Evolutionary conservation across 2,329 filamentous ascomycete species (phyloP), one percentile per base, ranked within the genome.

Genomic region (Leptographium radiaticola): DNA sequence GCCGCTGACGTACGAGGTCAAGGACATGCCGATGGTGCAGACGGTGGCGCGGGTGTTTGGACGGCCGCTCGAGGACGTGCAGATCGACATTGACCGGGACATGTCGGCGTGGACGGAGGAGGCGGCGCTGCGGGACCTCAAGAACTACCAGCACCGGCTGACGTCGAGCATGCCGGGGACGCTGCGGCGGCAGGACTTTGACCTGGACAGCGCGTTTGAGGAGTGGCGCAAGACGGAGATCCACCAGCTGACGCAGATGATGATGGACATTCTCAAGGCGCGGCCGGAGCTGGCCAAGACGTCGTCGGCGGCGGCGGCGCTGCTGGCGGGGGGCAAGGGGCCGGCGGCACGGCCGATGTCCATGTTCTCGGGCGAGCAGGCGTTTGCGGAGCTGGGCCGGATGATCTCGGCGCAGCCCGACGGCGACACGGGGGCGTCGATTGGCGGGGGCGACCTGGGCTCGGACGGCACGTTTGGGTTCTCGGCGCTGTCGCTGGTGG

Each of bases 21-120:
- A 93, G 69, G 93, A 98, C 65, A 98, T 98, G 93, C 84, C 84
- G 40, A 79, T 96, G 70, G 93, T 95, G 33, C 85, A 93, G 66
- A 80, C 85, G 39, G 90, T 98, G 31, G 87, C 86, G 51, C 84
- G 79, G 62, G 87, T 96, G 58, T 98, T 97, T 68, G 86, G 86
- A 46, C 76, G 91, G 56, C 82, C 83, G 45, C 81, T 86, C 59
- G 81, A 83, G 1, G 83, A 93, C 60, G 84, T 90, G 7, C 93
- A 98, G 70, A 79, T 80, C 45, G 90, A 96, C 62, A 87, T 98
- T 64, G 86, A 95, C 67, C 79, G 82, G 49, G 81, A 95, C 67
- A 86, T 85, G 60, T 75, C 81, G 6, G 69, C 80, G 2, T 98
- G 93, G 93, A 96, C 89, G 1, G 89, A 95, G 65, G 88, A 91